Evolutionary conservation across 2,329 filamentous ascomycete species (phyloP).

Genomic region (Aspergillus udagawae): DNA sequence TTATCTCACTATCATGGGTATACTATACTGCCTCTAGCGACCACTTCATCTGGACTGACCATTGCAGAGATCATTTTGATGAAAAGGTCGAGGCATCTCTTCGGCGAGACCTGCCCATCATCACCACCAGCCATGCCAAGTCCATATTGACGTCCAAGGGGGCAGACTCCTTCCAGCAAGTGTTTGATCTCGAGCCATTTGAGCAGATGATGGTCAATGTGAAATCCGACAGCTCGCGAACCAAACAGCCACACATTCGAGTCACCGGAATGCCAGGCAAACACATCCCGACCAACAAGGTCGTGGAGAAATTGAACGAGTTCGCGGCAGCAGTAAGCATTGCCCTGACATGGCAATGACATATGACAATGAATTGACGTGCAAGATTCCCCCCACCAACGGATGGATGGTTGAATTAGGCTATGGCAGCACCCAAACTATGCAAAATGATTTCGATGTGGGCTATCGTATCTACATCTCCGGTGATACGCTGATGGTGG

Average conservation of each 20-base stretch:
- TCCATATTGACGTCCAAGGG: conserved; percentile 45
- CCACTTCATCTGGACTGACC: not conserved
- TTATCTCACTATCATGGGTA: conserved; percentile 62
- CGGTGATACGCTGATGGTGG: conserved; percentile 60
- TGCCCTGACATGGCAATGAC: conserved; percentile 6
- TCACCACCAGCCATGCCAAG: conserved; percentile 61
- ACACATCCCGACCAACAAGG: conserved; percentile 49
- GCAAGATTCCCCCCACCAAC: conserved; percentile 59
- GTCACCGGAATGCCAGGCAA: conserved; percentile 63
- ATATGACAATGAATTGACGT: not conserved
- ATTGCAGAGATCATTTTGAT: conserved; percentile 50
- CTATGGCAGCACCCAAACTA: conserved; percentile 26
- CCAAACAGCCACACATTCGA: conserved; percentile 45
- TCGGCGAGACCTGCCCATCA: conserved; percentile 55
- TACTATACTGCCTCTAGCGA: not conserved
- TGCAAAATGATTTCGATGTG: conserved; percentile 34
- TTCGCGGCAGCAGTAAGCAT: conserved; percentile 40
- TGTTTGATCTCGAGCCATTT: conserved; percentile 55
- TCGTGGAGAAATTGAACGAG: conserved; percentile 45
- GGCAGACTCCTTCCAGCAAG: conserved; percentile 51
- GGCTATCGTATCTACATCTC: conserved; percentile 64
- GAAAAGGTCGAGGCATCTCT: conserved; percentile 49
- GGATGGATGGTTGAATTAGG: conserved; percentile 65
- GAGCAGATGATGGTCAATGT: conserved; percentile 49
- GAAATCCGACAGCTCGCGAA: conserved; percentile 1